Evolutionary conservation across 768 basidiomycete species (phyloP).

Genomic region (Mycena leptocephala): DNA sequence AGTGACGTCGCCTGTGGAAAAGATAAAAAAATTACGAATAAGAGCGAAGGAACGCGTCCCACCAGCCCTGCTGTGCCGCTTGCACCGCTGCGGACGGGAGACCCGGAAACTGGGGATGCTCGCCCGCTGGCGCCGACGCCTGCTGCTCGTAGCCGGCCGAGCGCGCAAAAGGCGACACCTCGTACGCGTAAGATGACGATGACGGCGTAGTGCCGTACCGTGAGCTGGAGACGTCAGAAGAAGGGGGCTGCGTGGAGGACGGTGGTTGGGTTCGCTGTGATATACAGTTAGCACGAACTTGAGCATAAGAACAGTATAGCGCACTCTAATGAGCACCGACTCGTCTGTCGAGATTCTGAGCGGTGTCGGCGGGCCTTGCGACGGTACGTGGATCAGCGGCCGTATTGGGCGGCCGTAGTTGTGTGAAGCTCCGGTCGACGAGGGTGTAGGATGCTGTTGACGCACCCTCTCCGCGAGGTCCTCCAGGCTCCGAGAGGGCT

Average conservation of each 20-base stretch:
- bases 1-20: not conserved
- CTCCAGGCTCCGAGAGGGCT: not conserved
- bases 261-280: not conserved
- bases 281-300: not conserved
- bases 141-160: constrained; percentile 5
- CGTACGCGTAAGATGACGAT: constrained; percentile 11
- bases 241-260: constrained; percentile 6
- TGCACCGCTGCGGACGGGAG: constrained; percentile 20
- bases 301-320: not conserved
- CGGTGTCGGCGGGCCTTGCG: not conserved
- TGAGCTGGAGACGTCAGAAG: not conserved
- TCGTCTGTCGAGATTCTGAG: constrained; percentile 29
- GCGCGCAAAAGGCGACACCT: constrained; percentile 7
- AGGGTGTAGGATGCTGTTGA: not conserved
- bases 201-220: constrained; percentile 1
- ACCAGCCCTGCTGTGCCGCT: constrained; percentile 31
- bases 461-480: not conserved
- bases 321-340: constrained; percentile 9
- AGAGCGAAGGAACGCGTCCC: constrained; percentile 29
- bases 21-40: constrained; percentile 17
- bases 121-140: not conserved
- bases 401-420: constrained; percentile 11
- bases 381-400: not conserved
- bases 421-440: not conserved
- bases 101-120: constrained; percentile 30